phyloP scores from a whole-genome alignment of 768 basidiomycete species.

The Phlebiopsis flavidoalba region DNA sequence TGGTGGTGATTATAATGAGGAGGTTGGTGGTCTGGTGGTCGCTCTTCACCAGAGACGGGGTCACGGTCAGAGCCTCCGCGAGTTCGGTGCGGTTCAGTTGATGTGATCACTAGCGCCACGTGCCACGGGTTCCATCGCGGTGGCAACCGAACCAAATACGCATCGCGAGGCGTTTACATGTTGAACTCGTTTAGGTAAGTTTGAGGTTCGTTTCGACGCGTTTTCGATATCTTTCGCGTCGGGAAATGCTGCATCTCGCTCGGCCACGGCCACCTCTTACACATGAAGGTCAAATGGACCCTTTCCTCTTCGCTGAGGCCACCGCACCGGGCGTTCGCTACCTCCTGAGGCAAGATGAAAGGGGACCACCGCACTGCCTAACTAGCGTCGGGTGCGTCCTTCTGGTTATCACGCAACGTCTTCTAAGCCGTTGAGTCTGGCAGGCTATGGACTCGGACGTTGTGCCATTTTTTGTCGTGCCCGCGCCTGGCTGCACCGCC shows the following conservation, averaged over 20 bases:
- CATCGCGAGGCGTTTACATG: background rate
- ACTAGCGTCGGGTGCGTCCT: background rate
- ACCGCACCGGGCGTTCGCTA: background rate
- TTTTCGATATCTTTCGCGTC: background rate
- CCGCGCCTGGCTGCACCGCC: background rate
- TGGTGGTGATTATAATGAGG: background rate
- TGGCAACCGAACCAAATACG: conserved; percentile 1
- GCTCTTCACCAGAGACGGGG: background rate
- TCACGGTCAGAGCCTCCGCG: background rate
- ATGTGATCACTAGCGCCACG: background rate
- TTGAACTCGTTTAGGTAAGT: background rate
- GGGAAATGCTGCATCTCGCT: background rate
- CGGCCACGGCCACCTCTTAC: background rate
- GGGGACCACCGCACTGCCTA: background rate
- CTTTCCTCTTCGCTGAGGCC: background rate
- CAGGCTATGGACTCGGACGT: background rate
- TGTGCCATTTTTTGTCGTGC: background rate
- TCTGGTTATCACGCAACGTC: background rate
- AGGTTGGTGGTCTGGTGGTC: background rate
- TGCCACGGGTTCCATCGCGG: background rate
- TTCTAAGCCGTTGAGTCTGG: background rate
- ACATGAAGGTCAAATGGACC: background rate
- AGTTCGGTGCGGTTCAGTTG: background rate
- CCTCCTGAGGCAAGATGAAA: background rate
- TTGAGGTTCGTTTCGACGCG: background rate